Conservation (phyloP, 345 rosid genomes). For the Brassica napus region DNA sequence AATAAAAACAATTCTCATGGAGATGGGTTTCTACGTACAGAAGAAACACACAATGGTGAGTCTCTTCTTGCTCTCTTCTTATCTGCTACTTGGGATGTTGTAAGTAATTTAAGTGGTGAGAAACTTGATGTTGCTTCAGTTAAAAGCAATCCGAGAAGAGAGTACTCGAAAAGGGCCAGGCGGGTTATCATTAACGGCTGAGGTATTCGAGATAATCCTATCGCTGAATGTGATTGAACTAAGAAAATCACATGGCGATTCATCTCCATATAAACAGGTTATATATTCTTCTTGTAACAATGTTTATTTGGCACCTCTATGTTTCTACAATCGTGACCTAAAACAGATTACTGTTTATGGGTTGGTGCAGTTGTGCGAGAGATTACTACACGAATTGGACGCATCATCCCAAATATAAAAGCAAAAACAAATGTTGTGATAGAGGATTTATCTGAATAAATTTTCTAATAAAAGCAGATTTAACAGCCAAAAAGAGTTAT, state of each 20-base stretch:
- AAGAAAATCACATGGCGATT: constrained; percentile 70
- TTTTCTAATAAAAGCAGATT: neutral
- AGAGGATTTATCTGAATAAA: neutral
- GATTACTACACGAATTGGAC: constrained; percentile 60
- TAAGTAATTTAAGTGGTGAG: neutral
- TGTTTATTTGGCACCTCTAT: neutral
- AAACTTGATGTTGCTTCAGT: constrained; percentile 41
- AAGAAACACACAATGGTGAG: constrained; percentile 71
- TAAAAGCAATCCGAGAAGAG: constrained; percentile 66
- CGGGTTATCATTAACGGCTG: constrained; percentile 64
- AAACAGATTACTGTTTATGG: neutral
- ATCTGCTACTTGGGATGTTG: neutral
- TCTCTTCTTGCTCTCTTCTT: neutral
- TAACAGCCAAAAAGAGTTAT: neutral
- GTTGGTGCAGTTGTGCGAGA: constrained; percentile 67
- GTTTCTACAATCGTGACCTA: neutral
- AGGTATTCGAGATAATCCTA: constrained; percentile 81
- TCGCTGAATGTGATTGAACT: constrained; percentile 70
- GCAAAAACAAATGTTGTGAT: neutral
- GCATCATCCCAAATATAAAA: constrained; percentile 25
- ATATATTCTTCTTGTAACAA: neutral
- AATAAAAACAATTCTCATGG: constrained; percentile 52
- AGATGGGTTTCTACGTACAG: constrained; percentile 82
- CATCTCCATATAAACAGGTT: constrained; percentile 77
- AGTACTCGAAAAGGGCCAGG: constrained; percentile 27